phyloP scores from a whole-genome alignment of 2,329 filamentous ascomycete species.

The Mycosphaerella sp. region DNA sequence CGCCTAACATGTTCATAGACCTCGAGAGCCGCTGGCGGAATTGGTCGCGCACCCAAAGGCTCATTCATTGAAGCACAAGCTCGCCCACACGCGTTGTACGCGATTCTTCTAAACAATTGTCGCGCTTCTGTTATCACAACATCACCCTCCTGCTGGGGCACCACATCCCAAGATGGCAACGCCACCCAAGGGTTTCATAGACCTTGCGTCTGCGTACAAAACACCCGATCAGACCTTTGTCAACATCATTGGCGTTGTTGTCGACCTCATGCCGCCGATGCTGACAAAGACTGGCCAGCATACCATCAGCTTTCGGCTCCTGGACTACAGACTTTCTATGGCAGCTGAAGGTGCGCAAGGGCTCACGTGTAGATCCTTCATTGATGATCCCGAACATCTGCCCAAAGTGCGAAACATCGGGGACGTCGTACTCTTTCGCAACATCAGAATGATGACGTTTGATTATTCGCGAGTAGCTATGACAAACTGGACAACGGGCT shows the following conservation, averaged over 20 bases:
- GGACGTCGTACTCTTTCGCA: slow-evolving; percentile 60
- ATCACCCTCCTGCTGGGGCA: neutral
- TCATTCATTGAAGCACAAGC: neutral
- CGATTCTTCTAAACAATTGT: too few relatives aligned
- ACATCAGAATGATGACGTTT: slow-evolving; percentile 26
- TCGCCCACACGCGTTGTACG: too few relatives aligned
- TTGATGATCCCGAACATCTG: slow-evolving; percentile 32
- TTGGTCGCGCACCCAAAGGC: neutral
- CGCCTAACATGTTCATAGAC: neutral
- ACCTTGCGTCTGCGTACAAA: slow-evolving; percentile 22
- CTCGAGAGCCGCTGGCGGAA: neutral
- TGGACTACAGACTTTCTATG: slow-evolving; percentile 30
- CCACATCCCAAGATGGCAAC: neutral
- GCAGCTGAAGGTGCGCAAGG: slow-evolving; percentile 17
- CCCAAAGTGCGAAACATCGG: slow-evolving; percentile 43
- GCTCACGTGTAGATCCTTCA: slow-evolving; percentile 55
- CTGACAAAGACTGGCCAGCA: slow-evolving; percentile 41
- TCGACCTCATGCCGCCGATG: slow-evolving; percentile 54
- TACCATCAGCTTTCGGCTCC: slow-evolving; percentile 35
- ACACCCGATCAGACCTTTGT: slow-evolving; percentile 32
- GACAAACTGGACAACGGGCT: slow-evolving; percentile 23
- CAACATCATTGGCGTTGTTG: slow-evolving; percentile 64
- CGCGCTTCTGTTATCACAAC: neutral
- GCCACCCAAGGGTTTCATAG: slow-evolving; percentile 24
- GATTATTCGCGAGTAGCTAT: slow-evolving; percentile 19